phyloP scores from a whole-genome alignment of 257 asterid genomes.

The Osmanthus fragrans region DNA sequence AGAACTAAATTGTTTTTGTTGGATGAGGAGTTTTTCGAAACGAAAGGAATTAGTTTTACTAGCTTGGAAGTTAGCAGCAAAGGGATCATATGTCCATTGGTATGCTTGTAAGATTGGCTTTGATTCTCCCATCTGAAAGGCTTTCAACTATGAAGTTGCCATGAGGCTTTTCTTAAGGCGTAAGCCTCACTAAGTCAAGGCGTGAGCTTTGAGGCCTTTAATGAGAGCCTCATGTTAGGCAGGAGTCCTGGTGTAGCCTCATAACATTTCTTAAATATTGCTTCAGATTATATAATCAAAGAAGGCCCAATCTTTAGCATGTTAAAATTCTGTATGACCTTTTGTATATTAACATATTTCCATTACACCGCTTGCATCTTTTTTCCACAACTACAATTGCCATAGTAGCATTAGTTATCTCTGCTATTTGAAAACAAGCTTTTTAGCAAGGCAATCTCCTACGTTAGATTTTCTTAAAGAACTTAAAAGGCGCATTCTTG shows the following conservation, averaged over 20 bases:
- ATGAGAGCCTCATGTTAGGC: background rate
- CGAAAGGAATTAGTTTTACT: background rate
- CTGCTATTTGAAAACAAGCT: no score
- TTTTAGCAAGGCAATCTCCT: background rate
- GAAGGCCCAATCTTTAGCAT: background rate
- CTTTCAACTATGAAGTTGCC: background rate
- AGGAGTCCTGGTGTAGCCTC: background rate
- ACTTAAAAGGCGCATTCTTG: background rate
- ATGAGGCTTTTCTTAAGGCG: background rate
- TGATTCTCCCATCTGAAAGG: background rate
- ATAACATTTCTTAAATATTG: no score
- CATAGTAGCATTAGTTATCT: background rate
- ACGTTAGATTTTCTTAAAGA: background rate
- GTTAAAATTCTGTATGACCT: background rate
- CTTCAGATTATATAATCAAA: no score
- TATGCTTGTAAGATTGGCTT: conserved; percentile 1
- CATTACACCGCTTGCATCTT: background rate
- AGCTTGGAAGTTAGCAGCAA: background rate
- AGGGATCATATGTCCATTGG: background rate
- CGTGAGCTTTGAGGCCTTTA: background rate
- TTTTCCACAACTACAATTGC: background rate
- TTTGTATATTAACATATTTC: background rate
- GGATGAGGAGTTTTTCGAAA: no score
- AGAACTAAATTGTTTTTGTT: background rate
- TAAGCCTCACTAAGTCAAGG: background rate